Evolutionary conservation across 139 green algal genomes (phyloP).

Genomic region (Astrephomene gubernaculifera): DNA sequence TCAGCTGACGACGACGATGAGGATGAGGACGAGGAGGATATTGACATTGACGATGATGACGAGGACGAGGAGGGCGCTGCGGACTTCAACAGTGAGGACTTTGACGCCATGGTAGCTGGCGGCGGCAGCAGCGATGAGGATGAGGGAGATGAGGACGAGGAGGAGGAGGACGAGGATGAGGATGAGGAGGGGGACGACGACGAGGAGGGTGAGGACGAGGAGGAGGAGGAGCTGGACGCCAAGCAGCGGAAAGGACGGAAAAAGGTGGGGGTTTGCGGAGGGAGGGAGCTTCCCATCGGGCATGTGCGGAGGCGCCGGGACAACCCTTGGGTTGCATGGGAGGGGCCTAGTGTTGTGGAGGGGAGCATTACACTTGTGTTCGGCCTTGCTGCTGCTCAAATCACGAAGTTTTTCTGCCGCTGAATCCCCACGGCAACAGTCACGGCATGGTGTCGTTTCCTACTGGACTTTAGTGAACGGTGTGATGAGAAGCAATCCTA

Average conservation of each 20-base stretch:
- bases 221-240: neutral
- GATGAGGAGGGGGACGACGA: constrained; percentile 24
- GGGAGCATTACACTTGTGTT: too few relatives aligned
- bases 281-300: too few relatives aligned
- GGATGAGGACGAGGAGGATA: constrained; percentile 36
- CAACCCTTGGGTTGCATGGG: too few relatives aligned
- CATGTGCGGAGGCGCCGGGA: too few relatives aligned
- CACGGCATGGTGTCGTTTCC: too few relatives aligned
- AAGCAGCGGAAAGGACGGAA: neutral
- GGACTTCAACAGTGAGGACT: constrained; percentile 46
- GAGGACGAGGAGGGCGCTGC: constrained; percentile 13
- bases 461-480: too few relatives aligned
- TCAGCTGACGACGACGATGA: constrained; percentile 12
- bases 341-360: too few relatives aligned
- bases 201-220: constrained; percentile 25
- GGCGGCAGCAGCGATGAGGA: neutral
- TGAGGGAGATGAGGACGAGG: neutral
- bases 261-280: constrained; percentile 10
- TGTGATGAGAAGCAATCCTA: constrained; percentile 9
- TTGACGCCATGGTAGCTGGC: constrained; percentile 11
- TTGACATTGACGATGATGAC: neutral
- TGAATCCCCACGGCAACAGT: too few relatives aligned
- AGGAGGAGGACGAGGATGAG: neutral
- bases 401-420: too few relatives aligned
- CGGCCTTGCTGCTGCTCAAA: too few relatives aligned